A percentile compares a stretch with the other conserved stretches of the same genome.
Evolutionary conservation across 306 rosid species (phyloP).

Genomic region (Quillaja saponaria): DNA sequence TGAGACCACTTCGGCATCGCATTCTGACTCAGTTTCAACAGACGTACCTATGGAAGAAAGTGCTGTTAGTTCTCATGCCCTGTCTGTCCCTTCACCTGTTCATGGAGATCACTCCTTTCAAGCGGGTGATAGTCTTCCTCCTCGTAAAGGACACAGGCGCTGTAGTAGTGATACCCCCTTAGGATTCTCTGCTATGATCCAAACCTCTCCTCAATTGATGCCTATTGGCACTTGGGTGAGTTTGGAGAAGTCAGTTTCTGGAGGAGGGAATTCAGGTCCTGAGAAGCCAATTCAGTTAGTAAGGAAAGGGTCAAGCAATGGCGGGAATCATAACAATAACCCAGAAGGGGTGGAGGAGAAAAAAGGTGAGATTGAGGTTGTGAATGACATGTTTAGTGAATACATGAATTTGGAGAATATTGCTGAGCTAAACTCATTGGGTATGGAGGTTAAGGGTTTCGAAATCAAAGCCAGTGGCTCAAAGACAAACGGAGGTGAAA

Average conservation of each 20-base stretch:
- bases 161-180: constrained; percentile 74
- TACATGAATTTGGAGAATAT: constrained; percentile 74
- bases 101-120: constrained; percentile 43
- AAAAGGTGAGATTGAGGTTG: constrained; percentile 43
- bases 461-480: constrained; percentile 58
- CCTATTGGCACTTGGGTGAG: constrained; percentile 38
- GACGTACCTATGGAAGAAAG: constrained; percentile 64
- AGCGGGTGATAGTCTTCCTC: constrained; percentile 64
- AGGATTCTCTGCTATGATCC: constrained; percentile 59
- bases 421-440: constrained; percentile 51
- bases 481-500: constrained; percentile 66
- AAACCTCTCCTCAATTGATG: constrained; percentile 51
- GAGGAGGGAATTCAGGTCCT: constrained; percentile 38
- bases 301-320: constrained; percentile 37
- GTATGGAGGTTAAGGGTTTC: constrained; percentile 60
- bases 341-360: constrained; percentile 38
- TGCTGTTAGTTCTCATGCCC: constrained; percentile 44
- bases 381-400: constrained; percentile 68
- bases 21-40: constrained; percentile 41
- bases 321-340: constrained; percentile 31
- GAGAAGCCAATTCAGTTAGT: constrained; percentile 58
- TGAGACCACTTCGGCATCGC: constrained; percentile 37
- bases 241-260: constrained; percentile 39
- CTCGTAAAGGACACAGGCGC: constrained; percentile 80
- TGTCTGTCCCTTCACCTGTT: constrained; percentile 34